phyloP scores from a whole-genome alignment of 1,284 basidiomycete genomes.

The Pisolithus thermaeus region DNA sequence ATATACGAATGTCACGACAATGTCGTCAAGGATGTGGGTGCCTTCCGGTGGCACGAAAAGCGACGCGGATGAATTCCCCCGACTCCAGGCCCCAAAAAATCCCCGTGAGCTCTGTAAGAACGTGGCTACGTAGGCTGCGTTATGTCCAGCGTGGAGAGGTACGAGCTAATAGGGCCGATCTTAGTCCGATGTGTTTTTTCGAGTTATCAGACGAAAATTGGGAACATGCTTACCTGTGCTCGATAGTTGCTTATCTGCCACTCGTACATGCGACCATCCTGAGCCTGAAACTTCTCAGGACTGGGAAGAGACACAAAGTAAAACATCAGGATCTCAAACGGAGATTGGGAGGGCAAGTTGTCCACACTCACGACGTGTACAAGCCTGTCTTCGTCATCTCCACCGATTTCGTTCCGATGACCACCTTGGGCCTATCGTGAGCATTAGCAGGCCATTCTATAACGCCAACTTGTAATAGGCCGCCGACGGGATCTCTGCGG shows the following conservation, averaged over 20 bases:
- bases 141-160: conserved; percentile 9
- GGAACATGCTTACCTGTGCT: conserved; percentile 17
- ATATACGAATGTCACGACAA: conserved; percentile 32
- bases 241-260: conserved; percentile 22
- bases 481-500: conserved; percentile 15
- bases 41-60: conserved; percentile 26
- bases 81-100: conserved; percentile 16
- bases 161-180: conserved; percentile 19
- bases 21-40: conserved; percentile 28
- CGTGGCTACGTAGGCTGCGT: conserved; percentile 21
- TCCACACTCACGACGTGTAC: conserved; percentile 20
- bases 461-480: conserved; percentile 22
- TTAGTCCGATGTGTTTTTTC: background rate
- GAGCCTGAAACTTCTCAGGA: conserved; percentile 22
- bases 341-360: background rate
- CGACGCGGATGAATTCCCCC: conserved; percentile 19
- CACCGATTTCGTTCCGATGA: conserved; percentile 24
- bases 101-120: conserved; percentile 20
- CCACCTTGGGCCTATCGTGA: conserved; percentile 8
- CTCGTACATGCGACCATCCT: conserved; percentile 21
- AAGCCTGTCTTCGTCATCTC: conserved; percentile 19
- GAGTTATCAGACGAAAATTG: too few species aligned
- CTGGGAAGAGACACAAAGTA: conserved; percentile 6
- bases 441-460: conserved; percentile 24
- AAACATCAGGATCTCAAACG: too few species aligned